Evolutionary conservation across 345 rosid genomes (phyloP), one percentile per base, ranked within the genome.

Genomic region (Xanthoceras sorbifolium): DNA sequence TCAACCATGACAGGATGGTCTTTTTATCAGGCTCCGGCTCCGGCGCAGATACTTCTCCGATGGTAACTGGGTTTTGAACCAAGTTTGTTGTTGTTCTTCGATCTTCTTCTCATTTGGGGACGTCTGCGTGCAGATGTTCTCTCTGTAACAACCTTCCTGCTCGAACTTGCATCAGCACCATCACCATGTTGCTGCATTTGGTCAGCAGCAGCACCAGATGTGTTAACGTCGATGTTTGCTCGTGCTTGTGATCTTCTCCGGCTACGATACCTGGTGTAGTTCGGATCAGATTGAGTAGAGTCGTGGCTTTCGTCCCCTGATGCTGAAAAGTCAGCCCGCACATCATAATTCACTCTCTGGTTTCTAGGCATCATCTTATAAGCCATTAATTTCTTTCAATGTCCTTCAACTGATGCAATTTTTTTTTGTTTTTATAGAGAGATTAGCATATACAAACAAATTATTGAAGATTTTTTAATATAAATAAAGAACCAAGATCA

Each of bases 1-100:
- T 80, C 67, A 80, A 17, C 86, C 82, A 80, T 15, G 86, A 73
- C 5, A 80, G 0, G 0, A 80, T 12, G 1, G 79, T 78, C 65
- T 48, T 36, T n/a, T n/a, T n/a, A n/a, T n/a, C n/a, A n/a, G n/a
- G n/a, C n/a, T n/a, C n/a, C n/a, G n/a, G n/a, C n/a, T n/a, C n/a
- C n/a, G n/a, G n/a, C n/a, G n/a, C n/a, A n/a, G n/a, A n/a, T n/a
- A n/a, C n/a, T n/a, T n/a, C n/a, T n/a, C n/a, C n/a, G n/a, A n/a
- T n/a, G n/a, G n/a, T n/a, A n/a, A n/a, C n/a, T n/a, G n/a, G n/a
- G n/a, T n/a, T n/a, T n/a, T n/a, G n/a, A n/a, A n/a, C n/a, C n/a
- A n/a, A n/a, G n/a, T n/a, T n/a, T n/a, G n/a, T n/a, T n/a, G n/a
- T n/a, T n/a, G n/a, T n/a, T n/a, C n/a, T n/a, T n/a, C n/a, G n/a